These are phyloP conservation scores for Amesomyces nigricolor DNA, from an alignment of 2,329 filamentous ascomycete species.

Conservation along the genomic window DNA sequence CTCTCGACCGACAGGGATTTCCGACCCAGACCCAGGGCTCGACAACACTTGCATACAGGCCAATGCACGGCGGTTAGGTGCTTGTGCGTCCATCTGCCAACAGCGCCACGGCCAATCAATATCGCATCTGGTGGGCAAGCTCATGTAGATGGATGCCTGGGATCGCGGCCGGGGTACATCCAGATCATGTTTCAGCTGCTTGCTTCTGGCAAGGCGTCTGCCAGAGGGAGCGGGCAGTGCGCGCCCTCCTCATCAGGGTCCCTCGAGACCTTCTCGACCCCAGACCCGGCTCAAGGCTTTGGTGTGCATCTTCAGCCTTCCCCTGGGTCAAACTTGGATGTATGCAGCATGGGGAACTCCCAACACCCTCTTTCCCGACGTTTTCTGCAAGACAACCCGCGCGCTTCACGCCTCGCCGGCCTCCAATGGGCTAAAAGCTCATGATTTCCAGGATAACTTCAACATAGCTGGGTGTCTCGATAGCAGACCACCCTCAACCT, in stretches of 20 bases:
- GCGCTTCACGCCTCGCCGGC: no score
- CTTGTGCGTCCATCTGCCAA: conserved; percentile 27
- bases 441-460: no score
- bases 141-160: neutral
- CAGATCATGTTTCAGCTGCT: conserved; percentile 28
- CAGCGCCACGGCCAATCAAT: conserved; percentile 27
- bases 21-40: conserved; percentile 18
- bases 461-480: conserved; percentile 11
- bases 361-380: no score
- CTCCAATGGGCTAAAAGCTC: no score
- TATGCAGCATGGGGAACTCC: neutral
- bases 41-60: conserved; percentile 27
- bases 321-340: neutral
- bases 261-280: neutral
- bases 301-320: neutral
- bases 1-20: conserved; percentile 22
- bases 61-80: conserved; percentile 34
- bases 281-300: neutral
- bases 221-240: conserved; percentile 3
- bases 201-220: conserved; percentile 13
- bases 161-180: conserved; percentile 9
- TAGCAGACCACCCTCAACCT: conserved; percentile 8
- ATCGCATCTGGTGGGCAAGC: conserved; percentile 3
- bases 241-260: neutral
- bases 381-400: neutral